These are phyloP conservation scores for Pseudopithomyces maydicus DNA, from an alignment of 2,329 filamentous ascomycete species.

Conservation along the genomic window DNA sequence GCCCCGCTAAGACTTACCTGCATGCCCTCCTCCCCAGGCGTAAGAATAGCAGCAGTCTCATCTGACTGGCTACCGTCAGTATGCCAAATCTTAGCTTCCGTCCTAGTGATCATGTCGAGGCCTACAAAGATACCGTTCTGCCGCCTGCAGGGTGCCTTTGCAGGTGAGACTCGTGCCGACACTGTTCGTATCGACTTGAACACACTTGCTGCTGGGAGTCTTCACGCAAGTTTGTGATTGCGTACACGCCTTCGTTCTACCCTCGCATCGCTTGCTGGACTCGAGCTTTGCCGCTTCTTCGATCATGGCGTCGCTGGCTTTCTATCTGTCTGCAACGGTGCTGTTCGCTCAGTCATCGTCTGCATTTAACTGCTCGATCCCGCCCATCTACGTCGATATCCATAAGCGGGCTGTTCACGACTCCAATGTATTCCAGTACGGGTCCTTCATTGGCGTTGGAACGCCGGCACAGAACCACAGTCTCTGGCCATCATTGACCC, in stretches of 20 bases:
- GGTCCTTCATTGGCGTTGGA: conserved; percentile 52
- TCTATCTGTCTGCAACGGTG: conserved; percentile 36
- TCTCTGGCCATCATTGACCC: conserved; percentile 49
- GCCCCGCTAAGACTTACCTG: conserved; percentile 23
- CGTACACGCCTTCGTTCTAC: conserved; percentile 10
- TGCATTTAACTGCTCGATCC: conserved; percentile 46
- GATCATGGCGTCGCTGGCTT: conserved; percentile 34
- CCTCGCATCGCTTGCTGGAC: conserved; percentile 32
- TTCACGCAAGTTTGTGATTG: conserved; percentile 13
- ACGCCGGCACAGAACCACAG: conserved; percentile 52
- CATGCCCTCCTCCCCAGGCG: conserved; percentile 19
- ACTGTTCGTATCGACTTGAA: conserved; percentile 19
- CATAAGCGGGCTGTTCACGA: conserved; percentile 50
- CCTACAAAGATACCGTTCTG: conserved; percentile 41
- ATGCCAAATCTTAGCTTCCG: conserved; percentile 31
- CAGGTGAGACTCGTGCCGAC: conserved; percentile 27
- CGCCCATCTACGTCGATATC: conserved; percentile 52
- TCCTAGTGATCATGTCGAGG: conserved; percentile 21
- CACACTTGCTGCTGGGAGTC: conserved; percentile 16
- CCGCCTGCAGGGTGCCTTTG: conserved; percentile 23
- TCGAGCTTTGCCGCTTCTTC: conserved; percentile 28
- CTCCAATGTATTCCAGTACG: conserved; percentile 48
- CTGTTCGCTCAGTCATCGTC: conserved; percentile 43
- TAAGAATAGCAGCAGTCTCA: conserved; percentile 32
- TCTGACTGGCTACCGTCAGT: conserved; percentile 31